Evolutionary conservation across 202 grass and related monocot genomes (phyloP), one percentile per base, ranked within the genome.

Genomic region (Bolboschoenoplectus hybrid): DNA sequence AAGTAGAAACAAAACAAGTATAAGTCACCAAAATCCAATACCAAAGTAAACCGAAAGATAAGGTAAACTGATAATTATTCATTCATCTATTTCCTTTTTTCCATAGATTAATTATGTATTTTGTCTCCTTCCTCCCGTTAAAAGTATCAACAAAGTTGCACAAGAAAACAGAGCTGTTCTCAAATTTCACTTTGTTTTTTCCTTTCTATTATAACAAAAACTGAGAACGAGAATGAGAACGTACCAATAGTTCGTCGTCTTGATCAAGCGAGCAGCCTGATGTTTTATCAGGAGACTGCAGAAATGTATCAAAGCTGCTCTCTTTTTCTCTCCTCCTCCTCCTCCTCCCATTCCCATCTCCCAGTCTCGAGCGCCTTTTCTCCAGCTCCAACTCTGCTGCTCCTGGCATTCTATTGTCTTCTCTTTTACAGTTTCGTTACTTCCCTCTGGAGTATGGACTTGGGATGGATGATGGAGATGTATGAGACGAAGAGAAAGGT

Each of bases 401-500:
- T 87, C 75, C 67, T 85, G 47, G 43, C 81, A 79, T 73, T 83
- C 63, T 88, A 63, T 57, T 82, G 14, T 88, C 6, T 57, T n/a
- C 26, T n/a, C n/a, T 71, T 7, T 78, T 84, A n/a, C 32, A 11
- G 68, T 26, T 65, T 70, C 61, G 32, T 49, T 51, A 52, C 74
- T 38, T 50, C 12, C 19, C 51, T 72, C 53, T 57, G 49, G n/a
- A 68, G 6, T 19, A 56, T 57, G 49, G n/a, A 68, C 12, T 19
- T 49, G 57, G 43, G 13, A 58, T 45, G 44, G 69, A 81, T 41
- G 26, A 74, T 39, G 64, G 11, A 61, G 12, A 50, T 82, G 63
- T 47, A 82, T 66, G 34, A 81, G 84, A 86, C 80, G 77, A 83
- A 85, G 60, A 82, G 68, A 76, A 70, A 75, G 87, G 76, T 10